phyloP scores from a whole-genome alignment of 768 basidiomycete genomes.

The Calocera viscosa region DNA sequence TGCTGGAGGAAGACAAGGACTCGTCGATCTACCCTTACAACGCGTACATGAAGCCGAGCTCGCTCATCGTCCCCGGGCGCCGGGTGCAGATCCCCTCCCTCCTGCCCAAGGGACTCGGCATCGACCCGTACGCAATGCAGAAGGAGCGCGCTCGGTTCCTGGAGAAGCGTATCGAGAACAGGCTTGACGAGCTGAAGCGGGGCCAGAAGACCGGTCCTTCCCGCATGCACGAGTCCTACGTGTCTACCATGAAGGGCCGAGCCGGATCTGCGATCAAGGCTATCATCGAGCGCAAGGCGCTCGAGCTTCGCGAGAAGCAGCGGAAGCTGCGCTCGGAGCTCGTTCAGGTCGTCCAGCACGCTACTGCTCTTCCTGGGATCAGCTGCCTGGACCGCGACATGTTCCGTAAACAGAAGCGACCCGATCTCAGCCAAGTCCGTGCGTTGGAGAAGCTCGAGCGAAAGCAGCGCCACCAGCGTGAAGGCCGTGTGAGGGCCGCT shows the following conservation, averaged over 20 bases:
- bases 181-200: slow-evolving; percentile 62
- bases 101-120: slow-evolving; percentile 66
- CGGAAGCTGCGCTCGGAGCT: slow-evolving; percentile 73
- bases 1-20: slow-evolving; percentile 59
- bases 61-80: slow-evolving; percentile 46
- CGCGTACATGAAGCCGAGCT: slow-evolving; percentile 58
- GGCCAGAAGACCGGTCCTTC: background rate
- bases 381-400: slow-evolving; percentile 55
- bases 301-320: slow-evolving; percentile 83
- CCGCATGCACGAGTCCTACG: background rate
- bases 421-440: slow-evolving; percentile 75
- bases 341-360: slow-evolving; percentile 76
- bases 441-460: slow-evolving; percentile 81
- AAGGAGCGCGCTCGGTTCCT: slow-evolving; percentile 87
- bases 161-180: slow-evolving; percentile 76
- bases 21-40: slow-evolving; percentile 89
- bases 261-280: slow-evolving; percentile 29
- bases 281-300: slow-evolving; percentile 82
- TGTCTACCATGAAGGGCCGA: background rate
- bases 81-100: slow-evolving; percentile 75
- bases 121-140: slow-evolving; percentile 76
- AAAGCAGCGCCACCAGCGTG: slow-evolving; percentile 82
- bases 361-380: slow-evolving; percentile 64
- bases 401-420: slow-evolving; percentile 78
- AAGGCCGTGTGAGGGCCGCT: slow-evolving; percentile 88